A percentile compares a stretch with the other conserved stretches of the same genome.
phyloP scores from a whole-genome alignment of 2,329 filamentous ascomycete genomes.

The Colletotrichum chlorophyti region DNA sequence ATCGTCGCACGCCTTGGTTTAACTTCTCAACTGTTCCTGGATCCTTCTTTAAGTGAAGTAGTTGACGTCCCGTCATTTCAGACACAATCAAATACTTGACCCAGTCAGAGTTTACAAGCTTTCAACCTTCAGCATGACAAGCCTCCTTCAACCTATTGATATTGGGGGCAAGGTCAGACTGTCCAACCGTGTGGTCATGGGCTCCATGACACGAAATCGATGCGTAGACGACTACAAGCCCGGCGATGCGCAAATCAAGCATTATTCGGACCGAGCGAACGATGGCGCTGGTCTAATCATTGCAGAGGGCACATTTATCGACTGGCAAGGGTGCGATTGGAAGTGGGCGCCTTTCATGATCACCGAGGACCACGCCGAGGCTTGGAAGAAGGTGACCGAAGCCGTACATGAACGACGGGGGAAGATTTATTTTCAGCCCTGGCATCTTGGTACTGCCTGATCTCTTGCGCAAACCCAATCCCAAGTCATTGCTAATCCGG shows the following conservation, averaged over 20 bases:
- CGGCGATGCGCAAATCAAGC: background rate
- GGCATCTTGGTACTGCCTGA: constrained; percentile 47
- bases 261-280: background rate
- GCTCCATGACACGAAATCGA: constrained; percentile 2
- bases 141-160: background rate
- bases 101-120: too few relatives aligned
- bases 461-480: too few relatives aligned
- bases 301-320: constrained; percentile 18
- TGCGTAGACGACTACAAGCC: background rate
- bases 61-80: too few relatives aligned
- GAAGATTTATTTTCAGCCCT: constrained; percentile 61
- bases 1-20: too few relatives aligned
- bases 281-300: background rate
- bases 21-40: too few relatives aligned
- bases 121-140: too few relatives aligned
- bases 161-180: background rate
- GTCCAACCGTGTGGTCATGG: constrained; percentile 3
- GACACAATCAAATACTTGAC: too few relatives aligned
- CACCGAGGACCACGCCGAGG: constrained; percentile 29
- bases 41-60: too few relatives aligned
- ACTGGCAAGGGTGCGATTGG: background rate
- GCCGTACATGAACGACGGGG: constrained; percentile 60
- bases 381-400: constrained; percentile 59
- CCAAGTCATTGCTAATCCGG: background rate
- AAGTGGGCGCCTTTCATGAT: constrained; percentile 13